These are phyloP conservation scores for Lagerstroemia speciosa DNA, from an alignment of 345 rosid species.

Conservation along the genomic window DNA sequence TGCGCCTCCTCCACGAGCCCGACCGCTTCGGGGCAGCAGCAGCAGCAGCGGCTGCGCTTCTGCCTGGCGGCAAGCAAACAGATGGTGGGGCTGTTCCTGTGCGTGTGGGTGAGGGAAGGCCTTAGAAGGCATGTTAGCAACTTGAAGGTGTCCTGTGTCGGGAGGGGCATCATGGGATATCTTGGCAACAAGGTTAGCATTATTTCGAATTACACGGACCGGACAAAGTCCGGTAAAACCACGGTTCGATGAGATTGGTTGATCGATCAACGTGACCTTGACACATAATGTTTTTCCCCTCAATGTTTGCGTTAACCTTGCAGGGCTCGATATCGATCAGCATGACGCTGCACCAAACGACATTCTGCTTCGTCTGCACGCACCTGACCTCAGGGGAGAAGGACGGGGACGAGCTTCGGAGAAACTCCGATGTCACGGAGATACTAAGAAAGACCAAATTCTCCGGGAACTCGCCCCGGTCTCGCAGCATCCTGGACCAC, in stretches of 20 bases:
- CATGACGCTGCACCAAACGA: slow-evolving; percentile 58
- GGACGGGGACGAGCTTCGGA: slow-evolving; percentile 73
- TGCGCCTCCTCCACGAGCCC: slow-evolving; percentile 8
- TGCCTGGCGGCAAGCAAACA: slow-evolving; percentile 84
- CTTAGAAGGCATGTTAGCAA: slow-evolving; percentile 44
- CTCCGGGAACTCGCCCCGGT: slow-evolving; percentile 25
- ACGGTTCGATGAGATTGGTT: background rate
- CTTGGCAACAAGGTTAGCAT: slow-evolving; percentile 82
- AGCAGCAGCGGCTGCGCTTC: slow-evolving; percentile 14
- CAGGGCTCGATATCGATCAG: slow-evolving; percentile 91
- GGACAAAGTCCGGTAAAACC: background rate
- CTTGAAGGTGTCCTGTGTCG: slow-evolving; percentile 81
- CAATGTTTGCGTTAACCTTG: background rate
- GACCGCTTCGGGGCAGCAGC: slow-evolving; percentile 10
- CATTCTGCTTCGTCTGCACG: slow-evolving; percentile 77
- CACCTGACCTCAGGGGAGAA: slow-evolving; percentile 92
- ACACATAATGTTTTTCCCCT: background rate
- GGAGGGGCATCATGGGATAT: slow-evolving; percentile 94
- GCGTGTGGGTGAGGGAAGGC: slow-evolving; percentile 77
- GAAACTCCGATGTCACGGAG: slow-evolving; percentile 75
- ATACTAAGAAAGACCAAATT: slow-evolving; percentile 80
- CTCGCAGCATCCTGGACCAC: slow-evolving; percentile 51
- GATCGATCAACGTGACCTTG: background rate
- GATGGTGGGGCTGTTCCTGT: slow-evolving; percentile 88
- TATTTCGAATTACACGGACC: background rate